phyloP scores from a whole-genome alignment of 1,284 basidiomycete genomes.

The Leccinum griseonigrum region DNA sequence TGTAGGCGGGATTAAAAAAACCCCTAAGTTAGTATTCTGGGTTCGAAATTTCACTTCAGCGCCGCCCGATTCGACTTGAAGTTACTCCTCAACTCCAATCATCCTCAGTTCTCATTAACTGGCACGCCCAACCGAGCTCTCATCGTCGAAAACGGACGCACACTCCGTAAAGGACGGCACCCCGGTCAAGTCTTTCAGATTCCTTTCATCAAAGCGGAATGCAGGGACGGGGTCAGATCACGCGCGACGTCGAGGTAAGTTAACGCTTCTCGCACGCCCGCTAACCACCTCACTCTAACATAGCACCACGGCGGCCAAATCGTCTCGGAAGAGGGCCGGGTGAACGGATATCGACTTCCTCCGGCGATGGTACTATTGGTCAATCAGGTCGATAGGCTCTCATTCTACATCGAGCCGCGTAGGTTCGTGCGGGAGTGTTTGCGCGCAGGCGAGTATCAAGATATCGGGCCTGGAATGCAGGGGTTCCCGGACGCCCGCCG shows the following conservation, averaged over 20 bases:
- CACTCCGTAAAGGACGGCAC: slow-evolving; percentile 25
- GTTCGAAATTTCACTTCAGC: slow-evolving; percentile 21
- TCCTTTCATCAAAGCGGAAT: slow-evolving; percentile 29
- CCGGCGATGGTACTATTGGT: slow-evolving; percentile 27
- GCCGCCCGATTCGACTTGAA: neutral
- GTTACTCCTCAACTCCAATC: neutral
- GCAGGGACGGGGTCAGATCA: slow-evolving; percentile 21
- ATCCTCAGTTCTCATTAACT: neutral
- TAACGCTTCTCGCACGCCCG: neutral
- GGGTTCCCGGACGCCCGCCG: slow-evolving; percentile 25
- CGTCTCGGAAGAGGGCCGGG: slow-evolving; percentile 11
- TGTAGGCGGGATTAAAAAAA: too few relatives aligned
- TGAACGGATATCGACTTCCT: slow-evolving; percentile 25
- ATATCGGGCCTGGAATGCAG: neutral
- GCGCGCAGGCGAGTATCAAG: slow-evolving; percentile 13
- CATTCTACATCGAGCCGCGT: slow-evolving; percentile 22
- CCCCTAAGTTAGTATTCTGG: slow-evolving; percentile 13
- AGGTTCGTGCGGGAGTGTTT: slow-evolving; percentile 28
- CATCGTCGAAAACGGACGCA: slow-evolving; percentile 1
- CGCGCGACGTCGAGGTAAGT: slow-evolving; percentile 23
- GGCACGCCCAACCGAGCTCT: slow-evolving; percentile 7
- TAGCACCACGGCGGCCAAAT: slow-evolving; percentile 26
- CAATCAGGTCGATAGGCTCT: slow-evolving; percentile 14
- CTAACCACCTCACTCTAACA: neutral
- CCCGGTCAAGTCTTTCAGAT: slow-evolving; percentile 21